Conservation (phyloP, 1,284 basidiomycete species). For the Phlebopus sp. region DNA sequence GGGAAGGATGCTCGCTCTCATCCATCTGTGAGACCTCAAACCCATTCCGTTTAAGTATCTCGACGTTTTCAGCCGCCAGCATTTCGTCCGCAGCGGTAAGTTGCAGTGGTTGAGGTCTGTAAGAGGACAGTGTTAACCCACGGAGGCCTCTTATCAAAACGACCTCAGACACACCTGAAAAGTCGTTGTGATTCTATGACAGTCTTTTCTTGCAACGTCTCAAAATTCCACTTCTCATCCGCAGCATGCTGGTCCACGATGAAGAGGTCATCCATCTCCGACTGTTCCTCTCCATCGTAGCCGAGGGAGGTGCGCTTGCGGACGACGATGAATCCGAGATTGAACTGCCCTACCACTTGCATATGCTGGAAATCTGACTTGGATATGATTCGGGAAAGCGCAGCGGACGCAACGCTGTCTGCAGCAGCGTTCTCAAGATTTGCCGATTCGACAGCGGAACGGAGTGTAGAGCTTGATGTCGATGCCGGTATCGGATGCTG, state of each 20-base stretch:
- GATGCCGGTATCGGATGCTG: constrained; percentile 11
- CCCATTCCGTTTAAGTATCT: constrained; percentile 81
- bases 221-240: constrained; percentile 99
- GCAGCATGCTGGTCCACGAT: constrained; percentile 90
- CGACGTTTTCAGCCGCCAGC: constrained; percentile 82
- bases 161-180: constrained; percentile 55
- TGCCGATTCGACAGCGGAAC: constrained; percentile 43
- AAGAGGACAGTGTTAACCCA: neutral
- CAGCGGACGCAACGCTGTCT: constrained; percentile 60
- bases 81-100: constrained; percentile 91
- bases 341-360: constrained; percentile 93
- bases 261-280: constrained; percentile 79
- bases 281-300: constrained; percentile 11
- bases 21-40: constrained; percentile 73
- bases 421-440: constrained; percentile 61
- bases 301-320: constrained; percentile 42
- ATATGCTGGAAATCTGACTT: constrained; percentile 87
- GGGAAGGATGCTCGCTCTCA: constrained; percentile 34
- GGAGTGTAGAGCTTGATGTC: constrained; percentile 18
- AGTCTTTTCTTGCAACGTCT: constrained; percentile 86
- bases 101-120: constrained; percentile 76
- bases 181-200: constrained; percentile 85
- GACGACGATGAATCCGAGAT: constrained; percentile 92
- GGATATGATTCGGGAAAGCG: constrained; percentile 82
- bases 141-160: neutral